Evolutionary conservation across 2,329 filamentous ascomycete species (phyloP).

Genomic region (Venturia effusa): DNA sequence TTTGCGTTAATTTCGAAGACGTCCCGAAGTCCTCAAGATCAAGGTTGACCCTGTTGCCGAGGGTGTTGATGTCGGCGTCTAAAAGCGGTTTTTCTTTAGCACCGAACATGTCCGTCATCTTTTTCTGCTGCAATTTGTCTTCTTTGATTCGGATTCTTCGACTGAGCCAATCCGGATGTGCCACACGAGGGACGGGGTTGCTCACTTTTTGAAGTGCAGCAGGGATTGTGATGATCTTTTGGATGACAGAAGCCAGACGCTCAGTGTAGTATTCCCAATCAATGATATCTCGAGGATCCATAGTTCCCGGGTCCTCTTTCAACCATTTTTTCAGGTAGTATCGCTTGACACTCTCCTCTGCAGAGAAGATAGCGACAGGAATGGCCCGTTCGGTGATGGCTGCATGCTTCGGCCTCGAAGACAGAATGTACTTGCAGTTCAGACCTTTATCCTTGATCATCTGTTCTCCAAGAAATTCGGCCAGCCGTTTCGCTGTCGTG

Average conservation of each 20-base stretch:
- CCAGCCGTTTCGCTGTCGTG: conserved; percentile 86
- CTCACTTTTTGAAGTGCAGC: conserved; percentile 89
- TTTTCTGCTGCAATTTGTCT: conserved; percentile 96
- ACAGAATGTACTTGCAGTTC: conserved; percentile 99
- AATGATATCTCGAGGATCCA: conserved; percentile 79
- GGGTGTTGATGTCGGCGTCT: conserved; percentile 56
- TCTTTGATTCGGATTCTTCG: conserved; percentile 89
- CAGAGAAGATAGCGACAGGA: conserved; percentile 93
- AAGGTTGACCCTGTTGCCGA: conserved; percentile 48
- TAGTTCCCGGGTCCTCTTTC: conserved; percentile 81
- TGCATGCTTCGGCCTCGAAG: conserved; percentile 70
- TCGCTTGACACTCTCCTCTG: conserved; percentile 77
- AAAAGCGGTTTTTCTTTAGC: conserved; percentile 53
- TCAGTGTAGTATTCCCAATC: conserved; percentile 98
- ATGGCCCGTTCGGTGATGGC: conserved; percentile 92
- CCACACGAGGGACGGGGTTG: conserved; percentile 87
- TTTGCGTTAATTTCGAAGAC: conserved; percentile 41
- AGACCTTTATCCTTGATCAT: conserved; percentile 99
- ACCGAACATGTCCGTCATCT: conserved; percentile 85
- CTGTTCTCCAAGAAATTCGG: conserved; percentile 92
- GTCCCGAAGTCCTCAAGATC: conserved; percentile 78
- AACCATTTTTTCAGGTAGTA: conserved; percentile 92
- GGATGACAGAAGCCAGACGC: conserved; percentile 89
- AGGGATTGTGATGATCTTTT: conserved; percentile 97
- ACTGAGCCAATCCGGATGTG: conserved; percentile 95